Percentiles rank a stretch among this genome's conserved stretches.
Evolutionary conservation across 257 asterid genomes (phyloP).

Genomic region (Mitragyna speciosa): DNA sequence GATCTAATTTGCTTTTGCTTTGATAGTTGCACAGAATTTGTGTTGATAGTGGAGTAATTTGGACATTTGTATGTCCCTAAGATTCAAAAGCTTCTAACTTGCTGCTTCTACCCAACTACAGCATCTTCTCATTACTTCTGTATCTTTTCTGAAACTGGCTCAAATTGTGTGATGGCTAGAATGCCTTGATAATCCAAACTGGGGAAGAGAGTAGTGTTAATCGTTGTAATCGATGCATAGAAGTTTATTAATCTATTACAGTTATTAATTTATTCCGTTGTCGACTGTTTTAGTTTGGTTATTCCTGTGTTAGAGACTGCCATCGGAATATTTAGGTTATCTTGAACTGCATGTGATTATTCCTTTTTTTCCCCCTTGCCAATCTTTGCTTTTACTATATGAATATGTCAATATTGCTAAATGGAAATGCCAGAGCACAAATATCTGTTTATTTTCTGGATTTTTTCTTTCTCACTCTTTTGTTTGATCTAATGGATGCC

Average conservation of each 20-base stretch:
- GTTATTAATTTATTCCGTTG: not conserved
- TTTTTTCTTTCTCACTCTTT: not conserved
- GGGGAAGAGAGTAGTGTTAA: not conserved
- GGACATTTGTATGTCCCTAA: not conserved
- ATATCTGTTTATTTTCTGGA: not conserved
- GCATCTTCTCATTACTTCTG: not conserved
- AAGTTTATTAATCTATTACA: not conserved
- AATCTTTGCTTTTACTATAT: not conserved
- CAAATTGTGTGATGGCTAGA: not conserved
- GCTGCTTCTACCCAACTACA: not conserved
- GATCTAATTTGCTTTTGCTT: not conserved
- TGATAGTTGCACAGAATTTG: not conserved
- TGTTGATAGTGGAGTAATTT: not conserved
- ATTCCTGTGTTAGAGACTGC: not conserved
- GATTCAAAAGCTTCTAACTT: not conserved
- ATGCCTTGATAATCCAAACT: not conserved
- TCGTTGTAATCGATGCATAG: not conserved
- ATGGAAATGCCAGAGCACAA: not conserved
- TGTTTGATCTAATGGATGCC: constrained; percentile 1
- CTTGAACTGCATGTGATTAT: not conserved
- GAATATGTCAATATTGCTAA: not conserved
- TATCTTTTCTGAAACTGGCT: not conserved
- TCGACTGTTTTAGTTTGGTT: not conserved
- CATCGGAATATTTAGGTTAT: not conserved
- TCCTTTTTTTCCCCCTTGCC: not conserved